A percentile compares a stretch with the other conserved stretches of the same genome.
These are phyloP conservation scores for Trypanosoma rangeli DNA, from an alignment of 208 protist genomes.

Conservation along the genomic window DNA sequence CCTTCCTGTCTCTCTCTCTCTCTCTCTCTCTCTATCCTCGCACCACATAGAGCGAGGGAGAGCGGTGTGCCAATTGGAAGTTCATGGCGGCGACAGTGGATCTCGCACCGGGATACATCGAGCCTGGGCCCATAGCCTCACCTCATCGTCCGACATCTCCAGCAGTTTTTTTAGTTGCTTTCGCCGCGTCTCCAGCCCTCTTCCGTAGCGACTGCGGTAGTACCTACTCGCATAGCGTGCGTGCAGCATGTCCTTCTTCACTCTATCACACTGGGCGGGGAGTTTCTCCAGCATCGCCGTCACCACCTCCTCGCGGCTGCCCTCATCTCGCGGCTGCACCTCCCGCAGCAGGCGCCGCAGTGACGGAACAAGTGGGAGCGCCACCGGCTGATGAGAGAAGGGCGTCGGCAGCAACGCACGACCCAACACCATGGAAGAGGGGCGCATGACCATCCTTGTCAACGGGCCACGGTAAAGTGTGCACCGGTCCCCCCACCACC, in stretches of 20 bases:
- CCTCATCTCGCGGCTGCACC: conserved; percentile 3
- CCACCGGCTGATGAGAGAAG: conserved; percentile 66
- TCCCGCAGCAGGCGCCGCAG: conserved; percentile 17
- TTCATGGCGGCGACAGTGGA: conserved; percentile 4
- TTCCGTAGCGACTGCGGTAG: conserved; percentile 63
- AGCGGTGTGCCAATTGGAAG: not conserved
- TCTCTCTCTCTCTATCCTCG: not conserved
- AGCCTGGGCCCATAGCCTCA: conserved; percentile 34
- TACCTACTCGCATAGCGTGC: conserved; percentile 57
- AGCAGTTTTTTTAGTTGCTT: conserved; percentile 23
- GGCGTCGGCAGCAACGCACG: conserved; percentile 43
- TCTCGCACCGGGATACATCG: conserved; percentile 21
- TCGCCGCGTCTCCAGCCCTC: conserved; percentile 45
- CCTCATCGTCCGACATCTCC: conserved; percentile 25
- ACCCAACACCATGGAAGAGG: not conserved
- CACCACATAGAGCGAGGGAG: not conserved
- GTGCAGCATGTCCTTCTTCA: conserved; percentile 47
- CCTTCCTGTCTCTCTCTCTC: not conserved
- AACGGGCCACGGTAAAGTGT: not conserved
- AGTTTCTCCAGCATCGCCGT: conserved; percentile 47
- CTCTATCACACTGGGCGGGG: conserved; percentile 44
- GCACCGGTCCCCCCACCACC: not conserved
- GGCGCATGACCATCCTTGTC: conserved; percentile 14
- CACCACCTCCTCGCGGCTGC: conserved; percentile 42
- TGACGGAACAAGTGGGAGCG: conserved; percentile 29